Base-by-base conservation (phyloP, 306 rosid species). In the Arachis stenosperma region DNA sequence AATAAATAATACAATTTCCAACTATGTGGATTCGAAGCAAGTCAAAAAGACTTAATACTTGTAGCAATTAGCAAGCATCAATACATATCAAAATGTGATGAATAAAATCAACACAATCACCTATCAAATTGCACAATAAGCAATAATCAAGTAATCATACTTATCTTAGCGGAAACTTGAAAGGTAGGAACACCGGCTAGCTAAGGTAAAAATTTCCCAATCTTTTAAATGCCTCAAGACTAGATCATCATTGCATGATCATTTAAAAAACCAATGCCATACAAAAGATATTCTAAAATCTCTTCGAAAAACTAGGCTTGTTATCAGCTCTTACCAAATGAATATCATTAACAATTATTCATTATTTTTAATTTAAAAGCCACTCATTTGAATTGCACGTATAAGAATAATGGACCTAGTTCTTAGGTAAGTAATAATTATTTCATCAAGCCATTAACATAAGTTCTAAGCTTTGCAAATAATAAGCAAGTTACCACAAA, bases 61-160 rank as follows among this genome's bases (percentile, higher is more conserved):
- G 61, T 47, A 72, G 61, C 67, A 22, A 46, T 3, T 17, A 74
- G 61, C 41, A 78, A 44, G 41, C 36, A 60, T 67, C 29, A 15
- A 14, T 11, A 67, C 5, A 29, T 57, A 61, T 43, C 30, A 67
- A 61, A 8, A 8, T 1, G 7, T 46, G 36, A 40, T 8, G 13
- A 48, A 13, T 30, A 67, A 74, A 64, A 70, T 57, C 14, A 58
- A 60, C 63, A 43, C 13, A 10, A 0, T 12, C 8, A 54, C 12
- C 5, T 11, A 1, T 75, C 54, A 41, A 54, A 61, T 44, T 46
- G 65, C 9, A 17, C 0, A 46, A 60, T 53, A 61, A 67, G 9
- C 40, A 17, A 5, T 9, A 7, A 42, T 33, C 42, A 41, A 12
- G 6, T 9, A 7, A 42, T 33, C 42, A 41, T 33, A 58, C 41